These are phyloP conservation scores for Sporothrix luriei DNA, from an alignment of 2,329 filamentous ascomycete genomes.

Conservation along the genomic window DNA sequence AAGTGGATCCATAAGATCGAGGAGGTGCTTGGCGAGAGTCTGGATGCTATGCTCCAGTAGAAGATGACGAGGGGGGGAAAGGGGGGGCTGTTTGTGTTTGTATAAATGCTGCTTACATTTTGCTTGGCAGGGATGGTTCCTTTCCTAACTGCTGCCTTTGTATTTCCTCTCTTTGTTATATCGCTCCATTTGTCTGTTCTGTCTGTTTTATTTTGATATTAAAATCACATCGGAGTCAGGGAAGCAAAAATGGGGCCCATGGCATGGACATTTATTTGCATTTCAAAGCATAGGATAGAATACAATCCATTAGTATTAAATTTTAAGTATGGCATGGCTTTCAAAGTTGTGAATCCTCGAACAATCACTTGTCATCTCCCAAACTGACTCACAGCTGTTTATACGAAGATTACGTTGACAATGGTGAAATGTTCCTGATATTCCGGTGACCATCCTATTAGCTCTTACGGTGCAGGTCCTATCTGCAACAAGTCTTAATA, in stretches of 20 bases:
- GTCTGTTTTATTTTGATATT: not conserved
- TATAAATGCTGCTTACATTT: slow-evolving; percentile 3
- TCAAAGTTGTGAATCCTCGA: too few species aligned
- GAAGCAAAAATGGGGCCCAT: slow-evolving; percentile 12
- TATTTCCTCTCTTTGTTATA: not conserved
- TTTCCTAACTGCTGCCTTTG: not conserved
- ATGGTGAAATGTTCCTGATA: not conserved
- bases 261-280: not conserved
- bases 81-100: not conserved
- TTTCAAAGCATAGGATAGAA: slow-evolving; percentile 10
- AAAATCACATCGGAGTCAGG: not conserved
- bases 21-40: slow-evolving; percentile 81
- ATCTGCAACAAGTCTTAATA: not conserved
- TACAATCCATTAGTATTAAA: too few species aligned
- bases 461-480: not conserved
- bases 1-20: slow-evolving; percentile 91
- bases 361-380: not conserved
- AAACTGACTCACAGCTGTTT: not conserved
- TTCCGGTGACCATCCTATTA: not conserved
- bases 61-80: not conserved
- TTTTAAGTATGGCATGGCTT: too few species aligned
- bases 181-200: not conserved
- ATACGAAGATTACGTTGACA: not conserved
- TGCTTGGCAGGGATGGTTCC: not conserved
- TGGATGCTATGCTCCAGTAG: slow-evolving; percentile 90